Evolutionary conservation across 805 yeast genomes (phyloP), one percentile per base, ranked within the genome.

Genomic region (Metschnikowia gruessii): DNA sequence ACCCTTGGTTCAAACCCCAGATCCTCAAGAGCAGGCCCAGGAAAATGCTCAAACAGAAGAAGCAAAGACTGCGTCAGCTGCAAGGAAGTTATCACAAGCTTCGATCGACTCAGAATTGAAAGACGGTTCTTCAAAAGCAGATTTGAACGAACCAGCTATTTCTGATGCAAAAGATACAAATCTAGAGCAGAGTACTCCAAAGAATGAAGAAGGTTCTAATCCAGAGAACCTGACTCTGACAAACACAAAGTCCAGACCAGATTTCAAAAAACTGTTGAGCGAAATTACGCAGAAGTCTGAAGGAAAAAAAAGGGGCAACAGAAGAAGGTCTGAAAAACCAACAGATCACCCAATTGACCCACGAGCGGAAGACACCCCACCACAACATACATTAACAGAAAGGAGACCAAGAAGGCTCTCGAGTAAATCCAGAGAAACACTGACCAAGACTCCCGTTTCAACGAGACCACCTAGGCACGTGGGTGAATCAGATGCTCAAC

Each of bases 231-330:
- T 4, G 15, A 7, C 32, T 33, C 24, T 17, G 4, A 13, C 8
- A 15, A 24, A 15, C 3, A 5, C 13, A 26, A 26, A 26, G 15
- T 4, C 40, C 10, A 16, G 40, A 15, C 28, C 40, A 5, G 21
- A 24, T 9, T 26, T 16, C 24, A 32, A 35, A 18, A 33, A 37
- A n/a, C 11, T 13, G 30, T 13, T 28, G 28, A 32, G 26, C 21
- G 19, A 37, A 47, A 21, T 15, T 19, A 28, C 37, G 40, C 36
- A 36, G 32, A 33, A 37, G 33, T 15, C n/a, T 30, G 28, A 22
- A 21, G 34, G 40, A 28, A 29, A 33, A 39, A 32, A 33, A 21
- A 13, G 29, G 22, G 32, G 37, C n/a, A 21, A 24, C 11, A 32
- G 33, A 21, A 15, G 31, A 16, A 33, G 36, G 36, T 35, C 48